Conservation (phyloP, 148 eudicot genomes). For the Rhododendron henanense region DNA sequence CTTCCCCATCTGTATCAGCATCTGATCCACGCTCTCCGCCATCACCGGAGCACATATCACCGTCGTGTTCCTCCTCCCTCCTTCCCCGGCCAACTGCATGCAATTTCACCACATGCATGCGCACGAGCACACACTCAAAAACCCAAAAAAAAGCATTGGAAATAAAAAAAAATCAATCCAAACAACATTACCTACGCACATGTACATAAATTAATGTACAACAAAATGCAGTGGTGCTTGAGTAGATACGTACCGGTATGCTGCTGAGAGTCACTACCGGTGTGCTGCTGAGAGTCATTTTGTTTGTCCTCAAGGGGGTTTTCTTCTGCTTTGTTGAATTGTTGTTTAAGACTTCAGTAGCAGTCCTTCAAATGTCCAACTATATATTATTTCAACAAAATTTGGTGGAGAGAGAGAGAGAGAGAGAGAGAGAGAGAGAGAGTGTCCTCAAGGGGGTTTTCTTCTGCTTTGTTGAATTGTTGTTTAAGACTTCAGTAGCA, state of each 20-base stretch:
- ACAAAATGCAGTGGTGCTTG: not conserved
- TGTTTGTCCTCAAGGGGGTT: not conserved
- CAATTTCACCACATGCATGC: not conserved
- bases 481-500: not conserved
- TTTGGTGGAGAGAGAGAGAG: not conserved
- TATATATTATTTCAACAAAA: not conserved
- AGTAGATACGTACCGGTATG: not conserved
- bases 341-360: not conserved
- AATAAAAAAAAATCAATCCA: not conserved
- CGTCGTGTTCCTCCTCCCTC: conserved; percentile 29
- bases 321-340: not conserved
- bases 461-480: not conserved
- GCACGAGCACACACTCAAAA: too few relatives aligned
- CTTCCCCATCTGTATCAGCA: conserved; percentile 29
- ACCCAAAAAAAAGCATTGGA: too few relatives aligned
- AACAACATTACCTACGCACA: not conserved
- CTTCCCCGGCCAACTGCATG: not conserved
- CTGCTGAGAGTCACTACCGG: conserved; percentile 10
- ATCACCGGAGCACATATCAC: conserved; percentile 58
- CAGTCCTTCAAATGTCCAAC: not conserved
- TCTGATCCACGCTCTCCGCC: conserved; percentile 49
- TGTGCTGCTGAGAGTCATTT: conserved; percentile 9
- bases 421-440: not conserved
- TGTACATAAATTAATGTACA: not conserved
- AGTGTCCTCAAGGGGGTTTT: not conserved